These are phyloP conservation scores for Barnettozyma sucrosica DNA, from an alignment of 805 yeast species.

Conservation along the genomic window DNA sequence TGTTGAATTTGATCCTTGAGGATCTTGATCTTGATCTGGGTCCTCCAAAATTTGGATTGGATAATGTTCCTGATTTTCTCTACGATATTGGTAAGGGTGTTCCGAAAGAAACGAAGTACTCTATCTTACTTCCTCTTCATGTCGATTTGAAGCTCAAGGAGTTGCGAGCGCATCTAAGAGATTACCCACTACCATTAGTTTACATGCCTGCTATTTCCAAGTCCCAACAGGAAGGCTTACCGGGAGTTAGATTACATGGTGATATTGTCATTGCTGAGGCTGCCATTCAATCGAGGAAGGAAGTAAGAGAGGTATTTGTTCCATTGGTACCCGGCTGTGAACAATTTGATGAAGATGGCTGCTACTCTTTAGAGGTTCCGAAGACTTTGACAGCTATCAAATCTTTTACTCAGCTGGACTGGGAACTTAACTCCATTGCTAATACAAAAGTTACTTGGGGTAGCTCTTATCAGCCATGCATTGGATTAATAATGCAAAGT, in stretches of 20 bases:
- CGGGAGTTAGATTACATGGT: conserved; percentile 45
- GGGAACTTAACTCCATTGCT: conserved; percentile 46
- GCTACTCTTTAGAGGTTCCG: conserved; percentile 58
- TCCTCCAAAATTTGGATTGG: conserved; percentile 46
- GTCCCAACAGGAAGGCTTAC: conserved; percentile 16
- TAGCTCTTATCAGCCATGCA: conserved; percentile 74
- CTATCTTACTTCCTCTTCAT: conserved; percentile 61
- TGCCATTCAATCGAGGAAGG: conserved; percentile 41
- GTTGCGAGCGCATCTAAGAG: conserved; percentile 66
- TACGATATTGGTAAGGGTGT: conserved; percentile 75
- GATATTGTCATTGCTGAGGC: conserved; percentile 67
- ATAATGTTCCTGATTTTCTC: conserved; percentile 54
- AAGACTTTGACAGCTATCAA: conserved; percentile 75
- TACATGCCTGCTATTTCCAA: conserved; percentile 54
- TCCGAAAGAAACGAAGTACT: conserved; percentile 64
- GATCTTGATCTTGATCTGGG: conserved; percentile 43
- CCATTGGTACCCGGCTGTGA: conserved; percentile 50
- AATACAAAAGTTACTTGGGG: conserved; percentile 81
- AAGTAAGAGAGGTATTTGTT: conserved; percentile 54
- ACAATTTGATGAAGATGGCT: conserved; percentile 33
- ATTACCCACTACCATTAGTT: conserved; percentile 79
- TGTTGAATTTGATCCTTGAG: conserved; percentile 46
- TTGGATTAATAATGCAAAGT: conserved; percentile 71
- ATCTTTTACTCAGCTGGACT: conserved; percentile 53
- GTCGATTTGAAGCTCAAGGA: conserved; percentile 54